Evolutionary conservation across 768 basidiomycete genomes (phyloP).

Genomic region (Termitomyces eurrhizus): DNA sequence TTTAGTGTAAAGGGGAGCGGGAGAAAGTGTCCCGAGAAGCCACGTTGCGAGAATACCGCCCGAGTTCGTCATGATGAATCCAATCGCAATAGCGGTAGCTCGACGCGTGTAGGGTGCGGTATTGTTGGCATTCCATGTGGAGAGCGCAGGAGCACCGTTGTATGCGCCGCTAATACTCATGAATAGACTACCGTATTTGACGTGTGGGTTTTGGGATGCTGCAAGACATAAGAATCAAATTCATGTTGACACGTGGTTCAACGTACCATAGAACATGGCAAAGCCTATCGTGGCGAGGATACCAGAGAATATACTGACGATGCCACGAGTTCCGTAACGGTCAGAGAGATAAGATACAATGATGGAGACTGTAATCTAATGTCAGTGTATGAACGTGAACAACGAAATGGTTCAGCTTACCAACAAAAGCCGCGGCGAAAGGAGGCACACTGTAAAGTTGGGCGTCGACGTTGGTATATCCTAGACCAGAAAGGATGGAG

Average conservation of each 20-base stretch:
- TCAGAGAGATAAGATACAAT: conserved; percentile 47
- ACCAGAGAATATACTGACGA: conserved; percentile 40
- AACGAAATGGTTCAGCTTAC: conserved; percentile 26
- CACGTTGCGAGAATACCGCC: too few species aligned
- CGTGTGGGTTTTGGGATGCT: too few species aligned
- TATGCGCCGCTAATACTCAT: too few species aligned
- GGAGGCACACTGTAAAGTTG: conserved; percentile 65
- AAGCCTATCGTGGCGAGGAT: conserved; percentile 46
- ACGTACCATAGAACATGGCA: conserved; percentile 50
- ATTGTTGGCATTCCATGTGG: too few species aligned
- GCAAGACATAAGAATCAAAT: too few species aligned
- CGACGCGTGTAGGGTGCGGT: too few species aligned
- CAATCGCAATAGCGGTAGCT: too few species aligned
- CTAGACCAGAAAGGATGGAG: conserved; percentile 62
- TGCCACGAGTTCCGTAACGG: conserved; percentile 45
- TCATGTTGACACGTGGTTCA: neutral
- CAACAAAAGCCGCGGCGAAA: conserved; percentile 44
- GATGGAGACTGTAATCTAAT: conserved; percentile 25
- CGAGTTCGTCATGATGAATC: too few species aligned
- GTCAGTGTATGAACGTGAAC: neutral
- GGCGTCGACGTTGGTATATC: conserved; percentile 47
- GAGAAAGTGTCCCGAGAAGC: too few species aligned
- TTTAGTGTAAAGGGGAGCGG: too few species aligned
- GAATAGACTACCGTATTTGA: too few species aligned
- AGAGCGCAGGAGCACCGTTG: too few species aligned